Base-by-base conservation (phyloP, 1,284 basidiomycete species). In the Cystobasidium pallidum region DNA sequence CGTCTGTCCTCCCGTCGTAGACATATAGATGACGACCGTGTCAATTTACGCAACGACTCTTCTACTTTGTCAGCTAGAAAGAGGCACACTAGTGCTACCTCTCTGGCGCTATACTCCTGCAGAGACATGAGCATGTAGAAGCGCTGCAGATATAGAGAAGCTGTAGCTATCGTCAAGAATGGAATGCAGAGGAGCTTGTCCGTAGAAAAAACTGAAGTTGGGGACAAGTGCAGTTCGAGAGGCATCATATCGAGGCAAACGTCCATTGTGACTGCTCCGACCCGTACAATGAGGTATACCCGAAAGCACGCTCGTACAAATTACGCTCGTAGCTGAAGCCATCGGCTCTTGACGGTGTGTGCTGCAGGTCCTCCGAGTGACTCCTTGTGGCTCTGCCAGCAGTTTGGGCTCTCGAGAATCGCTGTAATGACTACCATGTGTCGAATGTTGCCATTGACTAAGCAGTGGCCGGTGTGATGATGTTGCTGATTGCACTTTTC, bases 31-130 rank as follows among this genome's bases (percentile, higher is more conserved):
- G 13, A 76, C 73, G 62, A 80, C 61, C n/a, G 52, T 43, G 13
- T 76, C 75, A 30, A 78, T 30, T 75, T 70, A 7, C 64, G 43
- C 0, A 75, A 73, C 2, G 71, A 68, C 41, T 80, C 79, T 64
- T 78, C 78, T 8, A 77, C 76, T 66, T 80, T 80, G 51, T 66
- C 71, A 1, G 78, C 78, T 66, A 80, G 77, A 73, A 78, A 80
- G 36, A 77, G 52, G 41, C 76, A 76, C 0, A 77, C 76, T 4
- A 75, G 68, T 11, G 74, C 75, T 32, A 58, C 43, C 43, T 76
- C 77, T 17, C 70, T 55, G 10, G 59, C 39, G 8, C 75, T 66
- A 54, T 73, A 78, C 19, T 74, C 39, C 36, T 77, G 74, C 24
- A 79, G 28, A 1, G 73, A 61, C 28, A 73, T 65, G 13, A 77